Conservation (phyloP, 2,329 filamentous ascomycete genomes). For the Alternaria sp. region DNA sequence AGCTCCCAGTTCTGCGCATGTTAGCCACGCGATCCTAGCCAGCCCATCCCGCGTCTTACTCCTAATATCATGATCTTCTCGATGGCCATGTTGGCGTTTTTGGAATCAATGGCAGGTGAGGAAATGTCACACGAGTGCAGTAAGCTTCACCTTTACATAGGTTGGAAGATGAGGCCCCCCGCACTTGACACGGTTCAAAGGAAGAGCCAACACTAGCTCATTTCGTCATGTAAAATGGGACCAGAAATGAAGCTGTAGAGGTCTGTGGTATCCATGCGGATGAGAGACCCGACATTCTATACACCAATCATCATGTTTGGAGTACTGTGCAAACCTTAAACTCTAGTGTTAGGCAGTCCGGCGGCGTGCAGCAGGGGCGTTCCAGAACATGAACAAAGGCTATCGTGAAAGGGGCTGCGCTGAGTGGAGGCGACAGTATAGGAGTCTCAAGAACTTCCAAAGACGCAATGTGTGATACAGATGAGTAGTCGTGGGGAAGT, state of each 20-base stretch:
- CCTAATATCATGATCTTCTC: conserved; percentile 34
- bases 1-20: conserved; percentile 31
- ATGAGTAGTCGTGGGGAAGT: not conserved
- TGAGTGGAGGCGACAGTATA: not conserved
- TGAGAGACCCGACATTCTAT: not conserved
- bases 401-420: not conserved
- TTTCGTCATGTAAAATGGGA: not conserved
- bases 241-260: not conserved
- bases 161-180: conserved; percentile 7
- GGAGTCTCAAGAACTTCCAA: not conserved
- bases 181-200: conserved; percentile 28
- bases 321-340: not conserved
- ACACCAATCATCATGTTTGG: not conserved
- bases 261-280: not conserved
- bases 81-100: conserved; percentile 21
- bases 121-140: not conserved
- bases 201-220: conserved; percentile 18
- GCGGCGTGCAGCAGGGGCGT: not conserved
- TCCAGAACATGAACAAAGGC: not conserved
- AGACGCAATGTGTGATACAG: not conserved
- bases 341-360: not conserved
- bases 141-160: not conserved
- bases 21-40: conserved; percentile 4
- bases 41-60: conserved; percentile 19
- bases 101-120: not conserved